phyloP scores from a whole-genome alignment of 441 rosid genomes.

The Euphorbia schlechtendalii region DNA sequence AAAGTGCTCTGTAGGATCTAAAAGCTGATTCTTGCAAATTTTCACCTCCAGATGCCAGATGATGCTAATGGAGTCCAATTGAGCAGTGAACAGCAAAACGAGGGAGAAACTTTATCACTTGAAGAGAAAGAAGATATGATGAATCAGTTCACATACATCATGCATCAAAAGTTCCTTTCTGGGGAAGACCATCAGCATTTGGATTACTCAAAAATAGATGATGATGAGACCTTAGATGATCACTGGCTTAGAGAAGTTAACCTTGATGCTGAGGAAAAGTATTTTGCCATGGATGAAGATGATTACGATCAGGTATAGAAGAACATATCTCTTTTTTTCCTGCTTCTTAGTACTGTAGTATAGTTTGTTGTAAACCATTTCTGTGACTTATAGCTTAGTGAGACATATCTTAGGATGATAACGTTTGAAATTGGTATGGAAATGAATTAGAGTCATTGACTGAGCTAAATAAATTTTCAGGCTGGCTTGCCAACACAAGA shows the following conservation, averaged over 20 bases:
- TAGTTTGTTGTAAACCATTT: background rate
- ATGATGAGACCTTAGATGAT: conserved; percentile 81
- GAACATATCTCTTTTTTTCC: no score
- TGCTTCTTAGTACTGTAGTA: background rate
- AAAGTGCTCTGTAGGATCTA: background rate
- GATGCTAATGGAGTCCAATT: conserved; percentile 13
- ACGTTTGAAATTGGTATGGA: background rate
- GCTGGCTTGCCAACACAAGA: no score
- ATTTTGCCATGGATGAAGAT: conserved; percentile 60
- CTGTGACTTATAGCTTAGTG: background rate
- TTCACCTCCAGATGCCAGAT: conserved; percentile 20
- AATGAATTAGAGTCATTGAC: no score
- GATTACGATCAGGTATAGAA: conserved; percentile 8
- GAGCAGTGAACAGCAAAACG: conserved; percentile 16
- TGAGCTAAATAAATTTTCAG: background rate
- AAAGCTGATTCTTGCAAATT: background rate
- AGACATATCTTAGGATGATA: background rate
- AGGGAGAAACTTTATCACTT: conserved; percentile 28
- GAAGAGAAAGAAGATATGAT: conserved; percentile 76
- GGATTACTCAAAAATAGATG: conserved; percentile 81
- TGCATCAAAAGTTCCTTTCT: conserved; percentile 81
- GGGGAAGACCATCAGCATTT: conserved; percentile 84
- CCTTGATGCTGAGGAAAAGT: conserved; percentile 82
- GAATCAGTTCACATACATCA: conserved; percentile 68
- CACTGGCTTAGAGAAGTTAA: conserved; percentile 80